Evolutionary conservation across 306 rosid genomes (phyloP).

Genomic region (Argentina anserina): DNA sequence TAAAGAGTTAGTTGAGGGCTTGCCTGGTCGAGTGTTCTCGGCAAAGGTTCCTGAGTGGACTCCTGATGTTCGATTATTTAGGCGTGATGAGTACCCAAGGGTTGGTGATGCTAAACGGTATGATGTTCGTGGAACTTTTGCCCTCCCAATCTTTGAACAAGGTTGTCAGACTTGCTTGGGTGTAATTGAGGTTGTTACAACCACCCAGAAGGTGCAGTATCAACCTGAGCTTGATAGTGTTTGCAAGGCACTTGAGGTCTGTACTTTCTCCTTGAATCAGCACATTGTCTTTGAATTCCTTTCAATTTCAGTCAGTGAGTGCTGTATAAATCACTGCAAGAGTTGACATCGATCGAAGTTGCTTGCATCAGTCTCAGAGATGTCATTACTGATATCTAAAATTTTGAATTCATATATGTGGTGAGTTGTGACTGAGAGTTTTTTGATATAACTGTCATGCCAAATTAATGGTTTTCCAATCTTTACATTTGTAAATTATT

Average conservation of each 20-base stretch:
- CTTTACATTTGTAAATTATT: neutral
- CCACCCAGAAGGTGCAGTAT: constrained; percentile 60
- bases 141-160: constrained; percentile 80
- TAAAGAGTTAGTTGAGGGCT: constrained; percentile 46
- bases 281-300: constrained; percentile 1
- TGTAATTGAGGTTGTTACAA: constrained; percentile 85
- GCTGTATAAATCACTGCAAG: neutral
- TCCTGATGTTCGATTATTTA: constrained; percentile 81
- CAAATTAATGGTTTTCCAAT: neutral
- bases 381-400: neutral
- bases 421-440: neutral
- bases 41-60: constrained; percentile 94
- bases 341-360: neutral
- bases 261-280: constrained; percentile 14
- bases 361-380: neutral
- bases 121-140: constrained; percentile 79
- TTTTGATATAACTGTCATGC: neutral
- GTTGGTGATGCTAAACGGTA: constrained; percentile 61
- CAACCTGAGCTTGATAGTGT: constrained; percentile 64
- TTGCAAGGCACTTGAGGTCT: constrained; percentile 94
- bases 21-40: constrained; percentile 83
- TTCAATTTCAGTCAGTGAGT: neutral
- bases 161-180: constrained; percentile 77
- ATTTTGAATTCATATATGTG: neutral
- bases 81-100: constrained; percentile 76